phyloP scores from a whole-genome alignment of 2,329 filamentous ascomycete species.

The Magnaporthiopsis rhizophila region DNA sequence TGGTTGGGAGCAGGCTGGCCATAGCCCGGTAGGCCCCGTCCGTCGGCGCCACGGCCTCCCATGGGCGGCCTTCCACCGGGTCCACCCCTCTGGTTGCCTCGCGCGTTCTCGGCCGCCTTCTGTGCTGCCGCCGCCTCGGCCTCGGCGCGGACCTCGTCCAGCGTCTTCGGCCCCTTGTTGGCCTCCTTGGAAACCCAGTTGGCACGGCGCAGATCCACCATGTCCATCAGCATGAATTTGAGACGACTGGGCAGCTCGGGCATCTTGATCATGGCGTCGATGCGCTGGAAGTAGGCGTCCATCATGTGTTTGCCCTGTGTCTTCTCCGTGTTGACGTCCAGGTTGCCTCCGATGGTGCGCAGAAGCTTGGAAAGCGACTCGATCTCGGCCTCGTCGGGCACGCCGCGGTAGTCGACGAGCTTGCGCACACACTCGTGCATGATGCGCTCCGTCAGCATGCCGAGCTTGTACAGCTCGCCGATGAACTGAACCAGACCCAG shows the following conservation, averaged over 20 bases:
- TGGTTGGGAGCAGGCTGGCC: constrained; percentile 72
- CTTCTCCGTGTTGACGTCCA: constrained; percentile 69
- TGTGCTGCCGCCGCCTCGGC: constrained; percentile 69
- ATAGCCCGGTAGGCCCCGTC: constrained; percentile 69
- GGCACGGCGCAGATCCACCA: constrained; percentile 71
- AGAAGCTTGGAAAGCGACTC: constrained; percentile 93
- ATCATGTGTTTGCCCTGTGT: constrained; percentile 65
- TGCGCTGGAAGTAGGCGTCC: constrained; percentile 88
- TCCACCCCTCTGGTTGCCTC: constrained; percentile 55
- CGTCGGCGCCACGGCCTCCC: constrained; percentile 67
- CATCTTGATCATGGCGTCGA: constrained; percentile 71
- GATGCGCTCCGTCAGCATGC: constrained; percentile 97
- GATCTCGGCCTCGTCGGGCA: constrained; percentile 91
- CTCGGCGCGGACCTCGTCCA: constrained; percentile 79
- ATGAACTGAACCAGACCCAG: constrained; percentile 99
- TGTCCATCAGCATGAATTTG: constrained; percentile 94
- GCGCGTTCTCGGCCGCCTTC: constrained; percentile 67
- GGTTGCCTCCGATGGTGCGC: constrained; percentile 75
- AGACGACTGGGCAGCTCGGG: constrained; percentile 79
- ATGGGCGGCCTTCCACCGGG: constrained; percentile 60
- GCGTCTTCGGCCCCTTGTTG: constrained; percentile 94
- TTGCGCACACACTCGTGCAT: constrained; percentile 99
- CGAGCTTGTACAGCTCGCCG: constrained; percentile 96
- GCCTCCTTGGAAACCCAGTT: constrained; percentile 81
- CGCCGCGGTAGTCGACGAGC: constrained; percentile 87